These are phyloP conservation scores for Neolentinus lepideus DNA, from an alignment of 1,284 basidiomycete species.

Conservation along the genomic window DNA sequence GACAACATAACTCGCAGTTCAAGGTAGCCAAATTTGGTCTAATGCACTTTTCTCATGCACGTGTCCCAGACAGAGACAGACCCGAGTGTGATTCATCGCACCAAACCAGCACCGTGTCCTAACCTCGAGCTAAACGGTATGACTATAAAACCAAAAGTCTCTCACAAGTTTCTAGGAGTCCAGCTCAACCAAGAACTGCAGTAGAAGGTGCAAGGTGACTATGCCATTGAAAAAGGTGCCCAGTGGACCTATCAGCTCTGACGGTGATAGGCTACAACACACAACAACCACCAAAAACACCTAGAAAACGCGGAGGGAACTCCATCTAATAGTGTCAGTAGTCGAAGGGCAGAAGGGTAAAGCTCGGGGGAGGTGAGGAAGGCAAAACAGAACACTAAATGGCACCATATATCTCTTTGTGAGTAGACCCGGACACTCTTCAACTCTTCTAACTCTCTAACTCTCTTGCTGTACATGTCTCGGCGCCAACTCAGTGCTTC, in stretches of 20 bases:
- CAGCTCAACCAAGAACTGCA: conserved; percentile 25
- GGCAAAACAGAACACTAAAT: too few species aligned
- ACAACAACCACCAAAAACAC: too few species aligned
- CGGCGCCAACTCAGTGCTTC: too few species aligned
- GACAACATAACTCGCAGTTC: conserved; percentile 16
- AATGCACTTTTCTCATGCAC: conserved; percentile 8
- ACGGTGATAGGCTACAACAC: too few species aligned
- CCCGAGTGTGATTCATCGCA: conserved; percentile 7
- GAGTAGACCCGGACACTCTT: too few species aligned
- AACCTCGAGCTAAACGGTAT: conserved; percentile 5
- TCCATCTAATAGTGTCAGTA: too few species aligned
- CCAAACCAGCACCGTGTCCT: neutral
- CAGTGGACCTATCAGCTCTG: conserved; percentile 14
- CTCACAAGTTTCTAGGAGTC: conserved; percentile 27
- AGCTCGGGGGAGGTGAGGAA: too few species aligned
- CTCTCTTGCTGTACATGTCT: too few species aligned
- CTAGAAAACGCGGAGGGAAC: too few species aligned
- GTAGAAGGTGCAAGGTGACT: conserved; percentile 22
- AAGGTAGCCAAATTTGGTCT: conserved; percentile 17
- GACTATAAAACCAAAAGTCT: conserved; percentile 6
- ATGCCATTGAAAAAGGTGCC: conserved; percentile 23
- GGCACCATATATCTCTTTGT: too few species aligned
- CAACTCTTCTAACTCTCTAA: too few species aligned
- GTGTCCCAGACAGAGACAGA: conserved; percentile 1
- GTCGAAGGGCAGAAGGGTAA: too few species aligned